Evolutionary conservation across 495 filamentous ascomycete genomes (phyloP).

Genomic region (Talaromyces trachyspermus): DNA sequence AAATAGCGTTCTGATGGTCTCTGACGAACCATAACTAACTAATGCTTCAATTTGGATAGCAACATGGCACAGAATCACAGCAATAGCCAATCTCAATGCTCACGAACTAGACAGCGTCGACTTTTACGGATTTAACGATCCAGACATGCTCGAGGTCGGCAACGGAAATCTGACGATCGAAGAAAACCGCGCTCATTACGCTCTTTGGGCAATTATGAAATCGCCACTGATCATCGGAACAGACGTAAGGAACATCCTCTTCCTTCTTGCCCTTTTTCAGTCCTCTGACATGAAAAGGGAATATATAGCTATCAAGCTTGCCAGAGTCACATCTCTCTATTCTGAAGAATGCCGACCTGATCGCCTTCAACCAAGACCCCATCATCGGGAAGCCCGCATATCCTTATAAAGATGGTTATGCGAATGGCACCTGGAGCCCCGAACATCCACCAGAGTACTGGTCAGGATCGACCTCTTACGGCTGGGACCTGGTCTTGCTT

Average conservation of each 20-base stretch:
- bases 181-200: slow-evolving; percentile 43
- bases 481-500: slow-evolving; percentile 46
- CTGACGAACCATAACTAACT: background rate
- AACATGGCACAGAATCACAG: slow-evolving; percentile 33
- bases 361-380: slow-evolving; percentile 58
- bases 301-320: slow-evolving; percentile 36
- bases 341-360: slow-evolving; percentile 50
- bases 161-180: slow-evolving; percentile 48
- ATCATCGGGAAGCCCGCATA: slow-evolving; percentile 42
- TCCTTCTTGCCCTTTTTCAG: slow-evolving; percentile 7
- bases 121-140: slow-evolving; percentile 52
- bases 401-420: slow-evolving; percentile 62
- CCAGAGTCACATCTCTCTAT: slow-evolving; percentile 37
- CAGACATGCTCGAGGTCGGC: slow-evolving; percentile 65
- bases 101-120: slow-evolving; percentile 41
- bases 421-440: slow-evolving; percentile 56
- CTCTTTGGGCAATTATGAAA: slow-evolving; percentile 53
- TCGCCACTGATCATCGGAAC: slow-evolving; percentile 51
- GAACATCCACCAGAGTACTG: slow-evolving; percentile 55
- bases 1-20: slow-evolving; percentile 10
- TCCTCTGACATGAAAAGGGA: slow-evolving; percentile 3
- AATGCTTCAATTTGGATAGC: slow-evolving; percentile 14
- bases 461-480: slow-evolving; percentile 40
- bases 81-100: slow-evolving; percentile 34
- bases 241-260: too few species aligned